Base-by-base conservation (phyloP, 768 basidiomycete species). In the Russula virescens region DNA sequence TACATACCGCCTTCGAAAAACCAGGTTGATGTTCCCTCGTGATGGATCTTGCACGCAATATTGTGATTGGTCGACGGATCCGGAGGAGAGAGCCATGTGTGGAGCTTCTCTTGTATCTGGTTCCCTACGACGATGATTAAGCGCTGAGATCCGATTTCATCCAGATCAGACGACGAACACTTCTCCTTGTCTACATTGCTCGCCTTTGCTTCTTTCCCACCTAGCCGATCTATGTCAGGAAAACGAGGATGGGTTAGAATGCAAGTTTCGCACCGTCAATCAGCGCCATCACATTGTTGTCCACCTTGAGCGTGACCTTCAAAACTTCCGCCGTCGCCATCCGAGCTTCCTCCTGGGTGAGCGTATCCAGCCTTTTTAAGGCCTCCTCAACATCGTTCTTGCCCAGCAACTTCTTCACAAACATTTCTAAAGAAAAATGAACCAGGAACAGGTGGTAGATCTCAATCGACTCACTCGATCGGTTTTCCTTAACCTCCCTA, bases 351-450 rank as follows among this genome's bases (percentile, higher is more conserved):
- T 58, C 56, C 11, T 38, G 45, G 2, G 47, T 58, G 8, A 57
- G 34, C 26, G 34, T 47, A 47, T 57, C 55, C 45, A 57, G 9
- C 23, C 31, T 16, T 9, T 26, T 38, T 0, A 60, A 1, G 0
- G 52, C 60, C 5, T 54, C 60, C 8, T 47, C 60, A 2, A 60
- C 47, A 42, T 60, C 60, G 0, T 6, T 60, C 60, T 25, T 35
- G 1, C 60, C 60, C 8, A 60, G 5, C 18, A 43, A 13, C 42
- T 43, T 43, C 42, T 43, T 43, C 42, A 43, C 14, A 13, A 43
- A 43, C 13, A 19, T 43, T 19, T 19, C 42, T 43, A 43, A 18
- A 43, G 42, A 43, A 43, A 43, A 19, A 3, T 38, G 13, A 38
- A 11, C 38, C 10, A 38, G 13, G 38, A 38, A 38, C 13, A 14